Percentiles rank a stretch among this genome's conserved stretches.
Evolutionary conservation across 768 basidiomycete genomes (phyloP).

Genomic region (Gymnopilus junonius): DNA sequence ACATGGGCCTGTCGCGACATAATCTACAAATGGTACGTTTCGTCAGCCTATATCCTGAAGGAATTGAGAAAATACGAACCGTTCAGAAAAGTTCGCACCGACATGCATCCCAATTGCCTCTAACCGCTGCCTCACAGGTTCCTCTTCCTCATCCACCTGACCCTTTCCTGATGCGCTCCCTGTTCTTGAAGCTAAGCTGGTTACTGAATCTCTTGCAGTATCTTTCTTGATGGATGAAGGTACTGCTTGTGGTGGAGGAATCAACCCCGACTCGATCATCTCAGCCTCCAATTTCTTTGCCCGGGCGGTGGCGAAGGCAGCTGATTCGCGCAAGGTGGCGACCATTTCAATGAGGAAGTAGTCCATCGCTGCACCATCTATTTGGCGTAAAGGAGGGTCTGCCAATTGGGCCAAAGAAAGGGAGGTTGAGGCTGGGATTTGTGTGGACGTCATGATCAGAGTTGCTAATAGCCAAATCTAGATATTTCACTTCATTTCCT

Average conservation of each 20-base stretch:
- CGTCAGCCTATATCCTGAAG: neutral
- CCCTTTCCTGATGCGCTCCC: constrained; percentile 40
- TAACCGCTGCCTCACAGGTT: constrained; percentile 66
- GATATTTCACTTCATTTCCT: no score
- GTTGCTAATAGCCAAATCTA: neutral
- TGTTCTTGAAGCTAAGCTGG: constrained; percentile 37
- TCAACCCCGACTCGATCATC: constrained; percentile 78
- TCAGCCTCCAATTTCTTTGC: constrained; percentile 73
- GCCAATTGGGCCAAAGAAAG: constrained; percentile 62
- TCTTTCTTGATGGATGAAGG: constrained; percentile 47
- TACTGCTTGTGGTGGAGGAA: constrained; percentile 52
- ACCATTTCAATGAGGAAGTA: constrained; percentile 88
- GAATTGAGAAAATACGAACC: constrained; percentile 49
- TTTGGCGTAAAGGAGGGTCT: constrained; percentile 62
- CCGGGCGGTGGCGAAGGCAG: constrained; percentile 71
- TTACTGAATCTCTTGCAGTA: constrained; percentile 45
- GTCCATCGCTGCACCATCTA: constrained; percentile 77
- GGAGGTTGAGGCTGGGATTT: constrained; percentile 18
- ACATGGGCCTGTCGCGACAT: constrained; percentile 73
- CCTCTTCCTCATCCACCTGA: constrained; percentile 70
- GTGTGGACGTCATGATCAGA: constrained; percentile 26
- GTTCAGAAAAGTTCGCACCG: constrained; percentile 84
- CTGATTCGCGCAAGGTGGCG: constrained; percentile 72
- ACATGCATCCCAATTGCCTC: constrained; percentile 88
- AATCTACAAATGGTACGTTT: constrained; percentile 48